Evolutionary conservation across 306 rosid genomes (phyloP), one percentile per base, ranked within the genome.

Genomic region (Cucurbita maxima): DNA sequence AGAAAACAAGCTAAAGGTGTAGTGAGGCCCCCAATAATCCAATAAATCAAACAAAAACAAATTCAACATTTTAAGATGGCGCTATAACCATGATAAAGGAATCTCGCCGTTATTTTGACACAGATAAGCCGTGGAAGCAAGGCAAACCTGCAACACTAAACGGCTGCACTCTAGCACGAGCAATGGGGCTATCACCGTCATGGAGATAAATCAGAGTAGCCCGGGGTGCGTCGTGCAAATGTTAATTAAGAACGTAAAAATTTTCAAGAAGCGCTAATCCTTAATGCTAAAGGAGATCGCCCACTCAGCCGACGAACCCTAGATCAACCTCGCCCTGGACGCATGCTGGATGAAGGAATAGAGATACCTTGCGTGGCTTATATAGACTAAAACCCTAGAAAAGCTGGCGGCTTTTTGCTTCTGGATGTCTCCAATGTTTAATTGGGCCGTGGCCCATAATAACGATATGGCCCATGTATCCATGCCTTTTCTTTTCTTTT

Each of bases 1-100:
- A 69, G 69, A 90, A 88, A 90, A 59, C 74, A 88, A 82, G 89
- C 89, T 91, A 86, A 88, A 87, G 92, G 88, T 81, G 84, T 82
- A 84, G 79, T 73, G 87, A 91, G 97, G 97, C 96, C 25, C 53
- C 60, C 5, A 36, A 68, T 18, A 6, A 11, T 16, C 4, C 1
- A 43, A 43, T 0, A 2, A 20, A 66, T 0, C 4, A 64, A 20
- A 44, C 6, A 66, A 5, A 66, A 11, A 12, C 54, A n/a, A 43
- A 20, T 11, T 0, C 48, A 41, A 5, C 5, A 4, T 56, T 14
- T 0, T 6, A 3, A 1, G 3, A 0, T 5, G 62, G 0, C 3
- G 5, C 14, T 18, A 11, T 19, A 3, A 13, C 0, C 40, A 14
- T 19, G 1, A 38, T 40, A 50, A 11, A 6, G 60, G 54, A 38